Conservation (phyloP, 225 moss, liverwort and hornwort species). For the Takakia lepidozioides region DNA sequence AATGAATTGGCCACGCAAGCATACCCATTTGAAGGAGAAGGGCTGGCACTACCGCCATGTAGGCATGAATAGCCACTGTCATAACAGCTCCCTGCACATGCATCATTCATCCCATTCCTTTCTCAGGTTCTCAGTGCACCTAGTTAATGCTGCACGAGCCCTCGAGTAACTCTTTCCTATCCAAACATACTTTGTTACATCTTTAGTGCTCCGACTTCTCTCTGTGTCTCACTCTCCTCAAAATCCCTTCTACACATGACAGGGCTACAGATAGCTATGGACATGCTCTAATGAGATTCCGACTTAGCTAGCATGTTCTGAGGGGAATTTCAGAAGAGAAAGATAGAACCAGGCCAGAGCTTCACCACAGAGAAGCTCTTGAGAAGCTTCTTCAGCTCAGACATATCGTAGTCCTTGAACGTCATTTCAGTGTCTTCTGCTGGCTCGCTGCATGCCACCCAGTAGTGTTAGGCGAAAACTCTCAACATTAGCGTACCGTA, state of each 20-base stretch:
- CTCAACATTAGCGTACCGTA: neutral
- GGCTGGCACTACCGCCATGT: slow-evolving; percentile 81
- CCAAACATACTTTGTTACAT: neutral
- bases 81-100: slow-evolving; percentile 54
- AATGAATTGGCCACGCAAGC: neutral
- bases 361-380: slow-evolving; percentile 56
- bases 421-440: slow-evolving; percentile 36
- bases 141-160: no score
- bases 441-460: slow-evolving; percentile 31
- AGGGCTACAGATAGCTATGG: no score
- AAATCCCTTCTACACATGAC: no score
- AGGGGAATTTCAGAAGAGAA: neutral
- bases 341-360: neutral
- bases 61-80: slow-evolving; percentile 67
- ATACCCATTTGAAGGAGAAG: slow-evolving; percentile 70
- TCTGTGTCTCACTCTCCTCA: neutral
- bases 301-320: neutral
- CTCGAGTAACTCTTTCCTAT: no score
- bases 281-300: no score
- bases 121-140: no score
- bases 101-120: neutral
- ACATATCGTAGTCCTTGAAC: slow-evolving; percentile 61
- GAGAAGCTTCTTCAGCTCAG: slow-evolving; percentile 50
- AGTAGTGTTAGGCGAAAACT: no score
- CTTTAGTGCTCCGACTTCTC: neutral